Base-by-base conservation (phyloP, 345 rosid genomes). In the Salix caprea region DNA sequence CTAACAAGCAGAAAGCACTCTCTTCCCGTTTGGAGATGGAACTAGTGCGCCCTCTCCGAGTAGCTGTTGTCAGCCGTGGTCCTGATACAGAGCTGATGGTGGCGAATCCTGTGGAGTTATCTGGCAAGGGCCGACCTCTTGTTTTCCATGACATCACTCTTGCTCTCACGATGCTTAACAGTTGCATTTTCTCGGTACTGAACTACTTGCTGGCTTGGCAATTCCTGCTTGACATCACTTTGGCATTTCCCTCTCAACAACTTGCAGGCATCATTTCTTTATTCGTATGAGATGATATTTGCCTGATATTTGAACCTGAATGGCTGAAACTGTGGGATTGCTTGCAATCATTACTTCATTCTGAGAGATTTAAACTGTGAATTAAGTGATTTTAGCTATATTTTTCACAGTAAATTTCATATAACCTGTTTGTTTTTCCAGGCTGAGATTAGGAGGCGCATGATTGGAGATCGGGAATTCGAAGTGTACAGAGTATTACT, bases 71-170 rank as follows among this genome's bases (percentile, higher is more conserved):
- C 67, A 91, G 87, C 74, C 87, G 96, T 24, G 99, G 98, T 76
- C 99, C 99, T 69, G 99, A 96, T 80, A 90, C 91, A 0, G 94
- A 96, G 84, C 91, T 93, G 71, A 81, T 92, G 67, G 96, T 96
- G 24, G 96, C 98, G 71, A 96, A 96, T 76, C 97, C 94, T 23
- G 99, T 96, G 65, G 96, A 93, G 79, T 79, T 96, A 86, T 91
- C 94, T 18, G 95, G 98, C 78, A 96, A 91, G 68, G 99, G 99
- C 24, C 86, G 99, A 32, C 99, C 99, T 72, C 93, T 90, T 67
- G 99, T 93, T 85, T 96, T 96, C 71, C 78, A 87, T 52, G 99
- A 96, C 77, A 89, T 93, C 28, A 91, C 96, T 81, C 87, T 88
- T 72, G 94, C 99, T 76, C 96, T 93, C 74, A 91, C 87, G 89